Base-by-base conservation (phyloP, 139 green algal genomes). In the Picochlorum sp. region DNA sequence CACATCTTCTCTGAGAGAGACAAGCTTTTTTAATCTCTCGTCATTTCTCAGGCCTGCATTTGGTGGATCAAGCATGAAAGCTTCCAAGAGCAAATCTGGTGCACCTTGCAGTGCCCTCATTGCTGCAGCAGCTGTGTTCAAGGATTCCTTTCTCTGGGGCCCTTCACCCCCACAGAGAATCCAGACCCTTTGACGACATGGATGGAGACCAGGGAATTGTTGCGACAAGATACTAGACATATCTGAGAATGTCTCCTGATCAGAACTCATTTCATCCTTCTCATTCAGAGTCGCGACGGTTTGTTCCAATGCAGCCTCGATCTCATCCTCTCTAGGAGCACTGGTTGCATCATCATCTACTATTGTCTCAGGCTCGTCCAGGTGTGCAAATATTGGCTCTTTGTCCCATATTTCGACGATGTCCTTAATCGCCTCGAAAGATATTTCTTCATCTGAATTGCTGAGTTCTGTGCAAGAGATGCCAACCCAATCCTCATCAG, bases 81-180 rank as follows among this genome's bases (percentile, higher is more conserved):
- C 65, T 62, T 75, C 69, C 23, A 74, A 49, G 23, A 66, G 28
- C 50, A 74, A 66, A 23, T 69, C 68, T 31, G 45, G 21, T 49
- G 47, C 61, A 64, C 45, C 23, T 55, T 74, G 60, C 21, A 69
- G 20, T 8, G n/a, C 2, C 9, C 10, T 44, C 41, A 41, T 20
- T 3, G 66, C 71, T 34, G 73, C 45, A 23, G 63, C 28, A 3
- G 65, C 71, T 44, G 30, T 66, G 45, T 57, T 20, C 23, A 73
- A 60, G 20, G 57, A 65, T 44, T 62, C 57, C 20, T 67, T 24
- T 60, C 59, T 64, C 31, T 60, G 47, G 9, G 60, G 45, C 15
- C 71, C 71, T 15, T 78, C 71, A 23, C 71, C 71, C 15, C 71
- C 66, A 23, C 62, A 63, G 45, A 78, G 51, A 21, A 78, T 45